A percentile compares a stretch with the other conserved stretches of the same genome.
These are phyloP conservation scores for Candida sithepensis DNA, from an alignment of 805 yeast species.

Conservation along the genomic window DNA sequence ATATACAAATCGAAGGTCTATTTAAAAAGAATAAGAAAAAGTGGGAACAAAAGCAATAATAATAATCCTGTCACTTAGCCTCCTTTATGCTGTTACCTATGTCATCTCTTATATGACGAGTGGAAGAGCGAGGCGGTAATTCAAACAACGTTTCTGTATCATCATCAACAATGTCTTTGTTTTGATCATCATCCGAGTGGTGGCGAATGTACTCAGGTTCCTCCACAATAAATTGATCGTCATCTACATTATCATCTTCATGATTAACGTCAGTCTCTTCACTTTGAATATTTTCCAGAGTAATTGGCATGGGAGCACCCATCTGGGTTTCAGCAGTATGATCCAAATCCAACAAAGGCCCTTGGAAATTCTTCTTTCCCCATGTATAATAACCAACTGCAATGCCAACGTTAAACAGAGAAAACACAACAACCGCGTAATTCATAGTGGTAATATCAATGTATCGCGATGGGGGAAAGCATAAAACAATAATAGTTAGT, in stretches of 20 bases:
- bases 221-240: slow-evolving; percentile 13
- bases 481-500: slow-evolving; percentile 56
- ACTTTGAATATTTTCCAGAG: background rate
- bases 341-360: slow-evolving; percentile 50
- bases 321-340: slow-evolving; percentile 6
- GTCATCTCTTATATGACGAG: background rate
- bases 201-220: slow-evolving; percentile 13
- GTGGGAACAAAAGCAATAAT: too few relatives aligned
- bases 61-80: background rate
- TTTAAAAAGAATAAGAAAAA: too few relatives aligned
- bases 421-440: slow-evolving; percentile 63
- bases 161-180: slow-evolving; percentile 14
- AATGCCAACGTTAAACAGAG: slow-evolving; percentile 42
- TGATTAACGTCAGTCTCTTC: too few relatives aligned
- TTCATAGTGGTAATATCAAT: slow-evolving; percentile 50
- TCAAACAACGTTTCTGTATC: slow-evolving; percentile 19
- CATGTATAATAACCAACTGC: slow-evolving; percentile 52
- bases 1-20: too few relatives aligned
- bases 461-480: slow-evolving; percentile 66
- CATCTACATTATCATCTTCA: slow-evolving; percentile 5
- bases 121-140: slow-evolving; percentile 5
- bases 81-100: background rate
- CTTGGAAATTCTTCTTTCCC: slow-evolving; percentile 61
- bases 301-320: background rate
- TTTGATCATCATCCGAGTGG: slow-evolving; percentile 2